These are phyloP conservation scores for Funneliformis mosseae DNA, from an alignment of 192 early-diverging fungal genomes.

Conservation along the genomic window DNA sequence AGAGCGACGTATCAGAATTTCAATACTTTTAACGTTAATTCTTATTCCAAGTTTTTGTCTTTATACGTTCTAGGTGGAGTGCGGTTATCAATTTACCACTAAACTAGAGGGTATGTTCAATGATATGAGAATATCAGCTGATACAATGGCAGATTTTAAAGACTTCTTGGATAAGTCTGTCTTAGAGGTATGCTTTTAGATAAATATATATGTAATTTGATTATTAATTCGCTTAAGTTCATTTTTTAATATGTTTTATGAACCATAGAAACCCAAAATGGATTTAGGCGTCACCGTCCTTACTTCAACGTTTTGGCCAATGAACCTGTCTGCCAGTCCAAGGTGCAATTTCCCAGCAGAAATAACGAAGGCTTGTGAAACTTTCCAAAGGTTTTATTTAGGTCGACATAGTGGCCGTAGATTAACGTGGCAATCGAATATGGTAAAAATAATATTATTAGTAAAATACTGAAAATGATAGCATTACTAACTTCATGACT, in stretches of 20 bases:
- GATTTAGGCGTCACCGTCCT: conserved; percentile 59
- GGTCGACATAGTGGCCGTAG: conserved; percentile 83
- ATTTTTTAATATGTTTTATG: not conserved
- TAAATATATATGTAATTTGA: not conserved
- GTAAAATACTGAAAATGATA: not conserved
- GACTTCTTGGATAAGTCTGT: conserved; percentile 45
- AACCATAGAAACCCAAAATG: conserved; percentile 40
- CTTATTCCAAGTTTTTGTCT: not conserved
- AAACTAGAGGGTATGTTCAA: conserved; percentile 99
- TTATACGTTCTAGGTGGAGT: conserved; percentile 66
- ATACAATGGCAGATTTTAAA: conserved; percentile 70
- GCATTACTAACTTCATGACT: not conserved
- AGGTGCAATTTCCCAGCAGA: conserved; percentile 52
- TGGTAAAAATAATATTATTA: conserved; percentile 48
- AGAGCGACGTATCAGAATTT: not conserved
- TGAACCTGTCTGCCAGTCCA: conserved; percentile 53
- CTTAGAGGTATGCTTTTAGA: conserved; percentile 34
- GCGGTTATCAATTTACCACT: conserved; percentile 93
- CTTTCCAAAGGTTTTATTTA: conserved; percentile 84
- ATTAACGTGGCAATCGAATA: conserved; percentile 83
- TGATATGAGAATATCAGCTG: conserved; percentile 84
- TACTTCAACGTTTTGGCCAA: conserved; percentile 69
- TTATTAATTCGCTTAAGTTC: not conserved
- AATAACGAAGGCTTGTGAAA: conserved; percentile 47
- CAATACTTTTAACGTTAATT: conserved; percentile 15